Conservation (phyloP, 139 green algal genomes). For the Chlorella sp. region DNA sequence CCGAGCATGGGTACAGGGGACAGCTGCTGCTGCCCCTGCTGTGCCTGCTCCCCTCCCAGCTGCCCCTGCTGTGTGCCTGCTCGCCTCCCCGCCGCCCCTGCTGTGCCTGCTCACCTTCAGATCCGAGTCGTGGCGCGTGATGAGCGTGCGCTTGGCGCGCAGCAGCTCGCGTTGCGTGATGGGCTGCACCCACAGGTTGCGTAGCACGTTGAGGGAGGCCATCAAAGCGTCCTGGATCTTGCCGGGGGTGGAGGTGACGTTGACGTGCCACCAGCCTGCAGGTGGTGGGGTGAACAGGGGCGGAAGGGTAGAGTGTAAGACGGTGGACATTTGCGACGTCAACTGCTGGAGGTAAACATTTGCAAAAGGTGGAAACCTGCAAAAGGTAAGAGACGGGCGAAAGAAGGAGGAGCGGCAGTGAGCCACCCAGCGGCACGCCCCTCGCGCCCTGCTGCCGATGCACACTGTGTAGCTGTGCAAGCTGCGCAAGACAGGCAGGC, state of each 20-base stretch:
- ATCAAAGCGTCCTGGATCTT: conserved; percentile 96
- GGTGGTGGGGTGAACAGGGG: conserved; percentile 67
- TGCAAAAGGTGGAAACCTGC: too few species aligned
- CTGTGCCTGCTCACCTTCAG: conserved; percentile 71
- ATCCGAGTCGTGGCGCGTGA: conserved; percentile 96
- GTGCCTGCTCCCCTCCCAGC: too few species aligned
- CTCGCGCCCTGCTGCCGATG: background rate
- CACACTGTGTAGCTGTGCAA: background rate
- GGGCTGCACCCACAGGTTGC: conserved; percentile 65
- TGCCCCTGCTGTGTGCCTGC: too few species aligned
- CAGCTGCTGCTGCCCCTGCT: too few species aligned
- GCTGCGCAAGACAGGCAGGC: background rate
- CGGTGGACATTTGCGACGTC: too few species aligned
- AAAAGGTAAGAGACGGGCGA: too few species aligned
- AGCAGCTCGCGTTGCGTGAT: conserved; percentile 82
- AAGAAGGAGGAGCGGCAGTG: too few species aligned
- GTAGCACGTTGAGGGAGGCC: conserved; percentile 83
- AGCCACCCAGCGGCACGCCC: too few species aligned
- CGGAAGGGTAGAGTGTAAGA: background rate
- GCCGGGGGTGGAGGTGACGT: conserved; percentile 92
- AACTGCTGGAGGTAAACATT: too few species aligned
- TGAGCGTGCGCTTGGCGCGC: conserved; percentile 83
- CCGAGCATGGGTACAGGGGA: too few species aligned
- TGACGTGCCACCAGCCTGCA: conserved; percentile 87
- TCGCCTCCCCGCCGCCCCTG: too few species aligned